Base-by-base conservation (phyloP, 371 early-diverging fungal genomes). In the Smittium culicis region DNA sequence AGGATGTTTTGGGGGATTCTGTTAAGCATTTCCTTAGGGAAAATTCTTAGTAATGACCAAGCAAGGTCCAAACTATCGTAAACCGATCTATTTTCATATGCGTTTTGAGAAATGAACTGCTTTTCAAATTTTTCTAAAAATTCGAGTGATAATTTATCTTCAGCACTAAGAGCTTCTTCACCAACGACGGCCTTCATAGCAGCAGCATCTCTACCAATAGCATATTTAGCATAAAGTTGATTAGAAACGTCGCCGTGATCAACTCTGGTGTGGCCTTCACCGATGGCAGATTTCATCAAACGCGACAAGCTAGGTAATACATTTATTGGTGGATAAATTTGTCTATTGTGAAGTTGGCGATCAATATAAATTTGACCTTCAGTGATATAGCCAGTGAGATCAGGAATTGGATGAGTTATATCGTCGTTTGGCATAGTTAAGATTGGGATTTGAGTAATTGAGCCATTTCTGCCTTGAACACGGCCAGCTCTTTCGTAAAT, bases 351-450 rank as follows among this genome's bases (percentile, higher is more conserved):
- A 68, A 99, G 83, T 79, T 98, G 96, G 75, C 99, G 92, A 82
- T 99, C 99, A 65, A 99, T 88, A 79, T 95, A 99, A 75, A 99
- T 98, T 81, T 99, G 99, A 34, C 99, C 99, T 81, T 99, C 99
- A 34, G 99, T 99, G 80, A 99, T 99, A 80, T 98, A 99, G 63
- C 99, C 99, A 54, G 99, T 99, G 78, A 99, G 86, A 86, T 99
- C 99, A n/a, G 99, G 99, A 78, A 99, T 99, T 66, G 99, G 99
- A 78, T 99, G 99, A 54, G 99, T 99, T 72, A 99, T 99, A 85
- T 99, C 95, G 86, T 99, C 99, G 85, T 99, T 99, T 64, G 99
- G 99, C 99, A 99, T 99, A 60, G 99, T 99, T 75, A 99, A 82
- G 79, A 99, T 99, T 34, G 99, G 99, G 67, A 99, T 99, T 83